Conservation (phyloP, 176 grass and related monocot species). For the Pontederia paniculata region DNA sequence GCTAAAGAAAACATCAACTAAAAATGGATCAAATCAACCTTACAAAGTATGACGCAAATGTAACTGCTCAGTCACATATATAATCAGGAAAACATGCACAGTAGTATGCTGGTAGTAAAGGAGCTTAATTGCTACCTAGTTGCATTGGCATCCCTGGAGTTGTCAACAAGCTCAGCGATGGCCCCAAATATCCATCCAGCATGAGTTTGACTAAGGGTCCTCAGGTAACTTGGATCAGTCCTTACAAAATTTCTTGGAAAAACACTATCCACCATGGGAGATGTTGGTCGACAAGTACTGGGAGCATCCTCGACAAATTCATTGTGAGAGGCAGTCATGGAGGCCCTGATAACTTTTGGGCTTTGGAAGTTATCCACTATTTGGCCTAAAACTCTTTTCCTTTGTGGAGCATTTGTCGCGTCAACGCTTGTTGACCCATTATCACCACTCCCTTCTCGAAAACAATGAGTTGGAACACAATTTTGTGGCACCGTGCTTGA, state of each 20-base stretch:
- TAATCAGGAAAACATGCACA: too few species aligned
- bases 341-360: background rate
- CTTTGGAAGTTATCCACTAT: background rate
- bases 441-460: conserved; percentile 40
- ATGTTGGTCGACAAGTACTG: conserved; percentile 19
- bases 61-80: too few species aligned
- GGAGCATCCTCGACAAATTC: conserved; percentile 35
- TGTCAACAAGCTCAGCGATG: conserved; percentile 83
- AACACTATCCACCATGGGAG: conserved; percentile 16
- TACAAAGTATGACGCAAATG: too few species aligned
- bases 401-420: conserved; percentile 19
- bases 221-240: conserved; percentile 66
- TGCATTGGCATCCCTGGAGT: conserved; percentile 75
- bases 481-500: too few species aligned
- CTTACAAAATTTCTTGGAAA: conserved; percentile 44
- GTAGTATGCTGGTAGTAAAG: too few species aligned
- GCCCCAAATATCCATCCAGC: conserved; percentile 88
- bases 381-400: background rate
- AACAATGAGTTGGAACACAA: conserved; percentile 3
- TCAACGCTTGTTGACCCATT: conserved; percentile 21
- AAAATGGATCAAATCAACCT: too few species aligned
- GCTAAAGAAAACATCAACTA: too few species aligned
- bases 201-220: conserved; percentile 78
- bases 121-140: conserved; percentile 29
- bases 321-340: too few species aligned